Conservation (phyloP, 257 asterid species). For the Jaltomata sinuosa region DNA sequence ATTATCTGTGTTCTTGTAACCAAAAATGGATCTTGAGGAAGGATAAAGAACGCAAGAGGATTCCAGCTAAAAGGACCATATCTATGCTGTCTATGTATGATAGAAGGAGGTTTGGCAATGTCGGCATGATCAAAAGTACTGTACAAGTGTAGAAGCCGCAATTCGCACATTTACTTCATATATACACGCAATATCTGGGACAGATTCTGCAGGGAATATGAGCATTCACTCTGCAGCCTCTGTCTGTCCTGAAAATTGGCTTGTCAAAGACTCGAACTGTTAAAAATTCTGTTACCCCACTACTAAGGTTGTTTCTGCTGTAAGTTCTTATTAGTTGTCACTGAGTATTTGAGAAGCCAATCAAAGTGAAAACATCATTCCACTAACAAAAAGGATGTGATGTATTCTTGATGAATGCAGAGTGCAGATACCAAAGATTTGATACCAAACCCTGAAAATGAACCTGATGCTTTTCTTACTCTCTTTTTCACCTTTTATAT, state of each 20-base stretch:
- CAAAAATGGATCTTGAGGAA: not conserved
- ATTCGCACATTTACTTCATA: not conserved
- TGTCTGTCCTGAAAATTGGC: not conserved
- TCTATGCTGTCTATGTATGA: not conserved
- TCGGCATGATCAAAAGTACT: not conserved
- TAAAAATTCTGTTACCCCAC: not conserved
- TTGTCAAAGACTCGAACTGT: not conserved
- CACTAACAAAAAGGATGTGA: not conserved
- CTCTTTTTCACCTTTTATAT: not conserved
- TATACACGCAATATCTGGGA: not conserved
- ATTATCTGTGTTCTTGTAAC: not conserved
- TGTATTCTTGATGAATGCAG: constrained; percentile 5
- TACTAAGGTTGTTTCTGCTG: not conserved
- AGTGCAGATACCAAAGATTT: not conserved
- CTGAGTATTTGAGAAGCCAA: not conserved
- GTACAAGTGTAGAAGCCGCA: not conserved
- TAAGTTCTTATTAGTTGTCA: not conserved
- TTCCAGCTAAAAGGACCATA: not conserved
- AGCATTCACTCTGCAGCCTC: not conserved
- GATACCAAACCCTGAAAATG: not conserved
- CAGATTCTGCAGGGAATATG: not conserved
- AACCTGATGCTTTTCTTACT: constrained; percentile 1
- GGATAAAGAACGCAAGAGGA: not conserved
- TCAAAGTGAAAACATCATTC: constrained; percentile 1
- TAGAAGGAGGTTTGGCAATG: not conserved